These are phyloP conservation scores for Ganoderma resinaceum DNA, from an alignment of 1,284 basidiomycete genomes.

Conservation along the genomic window DNA sequence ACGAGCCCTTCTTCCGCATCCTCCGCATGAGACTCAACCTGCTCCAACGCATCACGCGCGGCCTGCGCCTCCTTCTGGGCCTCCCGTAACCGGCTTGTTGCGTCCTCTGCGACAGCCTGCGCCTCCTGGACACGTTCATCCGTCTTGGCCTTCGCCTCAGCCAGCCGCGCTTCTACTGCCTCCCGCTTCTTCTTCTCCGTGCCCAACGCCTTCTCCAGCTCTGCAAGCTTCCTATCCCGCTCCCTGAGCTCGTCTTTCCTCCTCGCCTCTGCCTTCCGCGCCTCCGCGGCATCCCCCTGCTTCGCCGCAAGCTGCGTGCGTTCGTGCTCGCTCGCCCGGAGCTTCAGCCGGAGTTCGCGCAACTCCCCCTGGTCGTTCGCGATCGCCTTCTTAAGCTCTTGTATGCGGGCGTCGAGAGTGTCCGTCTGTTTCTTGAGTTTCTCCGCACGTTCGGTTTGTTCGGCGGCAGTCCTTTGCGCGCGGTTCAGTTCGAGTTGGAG, in stretches of 20 bases:
- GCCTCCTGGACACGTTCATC: constrained; percentile 50
- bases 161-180: constrained; percentile 49
- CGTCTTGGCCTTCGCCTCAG: constrained; percentile 50
- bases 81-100: constrained; percentile 46
- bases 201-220: constrained; percentile 59
- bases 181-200: constrained; percentile 60
- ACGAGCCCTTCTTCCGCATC: constrained; percentile 54
- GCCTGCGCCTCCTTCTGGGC: constrained; percentile 44
- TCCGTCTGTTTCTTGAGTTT: constrained; percentile 71
- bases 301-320: constrained; percentile 56
- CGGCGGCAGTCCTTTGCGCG: constrained; percentile 53
- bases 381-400: constrained; percentile 63
- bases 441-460: constrained; percentile 62
- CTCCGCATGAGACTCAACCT: constrained; percentile 35
- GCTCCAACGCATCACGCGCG: constrained; percentile 37
- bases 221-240: constrained; percentile 58
- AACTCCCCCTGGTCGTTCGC: constrained; percentile 62
- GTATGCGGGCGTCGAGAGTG: constrained; percentile 56
- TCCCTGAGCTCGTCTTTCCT: constrained; percentile 61
- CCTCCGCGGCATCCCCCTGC: constrained; percentile 57
- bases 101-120: constrained; percentile 42
- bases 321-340: constrained; percentile 68
- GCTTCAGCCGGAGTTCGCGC: constrained; percentile 65
- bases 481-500: constrained; percentile 62
- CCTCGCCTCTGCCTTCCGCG: constrained; percentile 61